A percentile compares a stretch with the other conserved stretches of the same genome.
phyloP scores from a whole-genome alignment of 306 rosid species.

The Castanopsis chinensis region DNA sequence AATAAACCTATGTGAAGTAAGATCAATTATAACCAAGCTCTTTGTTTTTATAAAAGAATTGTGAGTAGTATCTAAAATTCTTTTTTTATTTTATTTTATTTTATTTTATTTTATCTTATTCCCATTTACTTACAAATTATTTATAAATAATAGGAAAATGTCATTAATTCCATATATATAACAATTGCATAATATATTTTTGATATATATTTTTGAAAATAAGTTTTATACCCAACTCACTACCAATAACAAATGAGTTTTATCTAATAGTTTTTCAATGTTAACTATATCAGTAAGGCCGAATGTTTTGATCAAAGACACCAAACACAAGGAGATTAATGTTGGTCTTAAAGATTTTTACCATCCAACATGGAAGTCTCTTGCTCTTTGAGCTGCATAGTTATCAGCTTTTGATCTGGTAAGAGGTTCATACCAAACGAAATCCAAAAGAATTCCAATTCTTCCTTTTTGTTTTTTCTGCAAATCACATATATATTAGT shows the following conservation, averaged over 20 bases:
- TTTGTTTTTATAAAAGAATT: background rate
- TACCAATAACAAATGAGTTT: background rate
- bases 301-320: background rate
- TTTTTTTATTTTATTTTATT: too few relatives aligned
- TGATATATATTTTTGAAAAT: too few relatives aligned
- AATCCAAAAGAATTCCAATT: conserved; percentile 83
- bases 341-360: conserved; percentile 31
- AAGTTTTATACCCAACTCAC: background rate
- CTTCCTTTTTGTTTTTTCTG: conserved; percentile 75
- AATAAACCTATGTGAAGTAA: conserved; percentile 59
- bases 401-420: conserved; percentile 82
- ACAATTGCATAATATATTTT: too few relatives aligned
- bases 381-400: conserved; percentile 92
- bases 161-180: too few relatives aligned
- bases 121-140: background rate
- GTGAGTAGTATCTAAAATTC: background rate
- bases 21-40: background rate
- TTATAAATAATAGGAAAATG: background rate
- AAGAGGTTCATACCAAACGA: conserved; percentile 92
- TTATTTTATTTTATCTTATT: too few relatives aligned
- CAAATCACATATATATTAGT: conserved; percentile 19
- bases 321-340: background rate
- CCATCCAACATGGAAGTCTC: conserved; percentile 96
- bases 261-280: background rate
- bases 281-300: background rate